phyloP scores from a whole-genome alignment of 352 stramenopile species.

The Pythium scleroteichum region DNA sequence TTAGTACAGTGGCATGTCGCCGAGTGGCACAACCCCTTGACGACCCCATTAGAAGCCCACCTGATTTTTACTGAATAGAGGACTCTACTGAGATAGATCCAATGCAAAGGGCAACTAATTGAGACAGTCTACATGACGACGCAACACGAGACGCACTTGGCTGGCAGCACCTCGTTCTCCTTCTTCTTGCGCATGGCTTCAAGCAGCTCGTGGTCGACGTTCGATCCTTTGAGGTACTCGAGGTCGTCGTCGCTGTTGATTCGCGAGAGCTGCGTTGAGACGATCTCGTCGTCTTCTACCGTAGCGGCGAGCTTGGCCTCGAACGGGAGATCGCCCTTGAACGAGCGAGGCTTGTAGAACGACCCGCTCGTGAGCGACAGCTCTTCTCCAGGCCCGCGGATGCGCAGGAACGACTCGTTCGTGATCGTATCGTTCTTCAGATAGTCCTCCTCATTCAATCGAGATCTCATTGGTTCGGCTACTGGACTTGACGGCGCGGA shows the following conservation, averaged over 20 bases:
- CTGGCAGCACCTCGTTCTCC: constrained; percentile 30
- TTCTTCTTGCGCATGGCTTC: constrained; percentile 29
- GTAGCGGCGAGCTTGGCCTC: constrained; percentile 17
- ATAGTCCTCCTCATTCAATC: constrained; percentile 62
- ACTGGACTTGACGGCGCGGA: constrained; percentile 3
- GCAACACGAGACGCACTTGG: constrained; percentile 60
- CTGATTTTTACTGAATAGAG: constrained; percentile 11
- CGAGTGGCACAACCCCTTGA: background rate
- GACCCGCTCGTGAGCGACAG: constrained; percentile 25
- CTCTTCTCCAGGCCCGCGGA: constrained; percentile 39
- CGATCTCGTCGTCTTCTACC: constrained; percentile 14
- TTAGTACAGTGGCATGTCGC: constrained; percentile 1
- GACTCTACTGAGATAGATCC: background rate
- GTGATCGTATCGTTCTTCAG: constrained; percentile 69
- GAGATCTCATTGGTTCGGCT: constrained; percentile 22
- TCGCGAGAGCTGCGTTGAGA: constrained; percentile 4
- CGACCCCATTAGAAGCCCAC: background rate
- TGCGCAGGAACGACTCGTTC: constrained; percentile 70
- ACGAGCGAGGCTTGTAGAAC: constrained; percentile 34
- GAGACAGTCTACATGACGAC: constrained; percentile 35
- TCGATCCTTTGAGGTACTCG: constrained; percentile 50
- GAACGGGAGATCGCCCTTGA: constrained; percentile 66
- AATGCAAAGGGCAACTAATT: background rate
- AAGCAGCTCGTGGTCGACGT: constrained; percentile 38
- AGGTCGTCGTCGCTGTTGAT: constrained; percentile 42